Percentiles rank a stretch among this genome's conserved stretches.
Conservation (phyloP, 192 early-diverging fungal species). For the Backusella australiensis region DNA sequence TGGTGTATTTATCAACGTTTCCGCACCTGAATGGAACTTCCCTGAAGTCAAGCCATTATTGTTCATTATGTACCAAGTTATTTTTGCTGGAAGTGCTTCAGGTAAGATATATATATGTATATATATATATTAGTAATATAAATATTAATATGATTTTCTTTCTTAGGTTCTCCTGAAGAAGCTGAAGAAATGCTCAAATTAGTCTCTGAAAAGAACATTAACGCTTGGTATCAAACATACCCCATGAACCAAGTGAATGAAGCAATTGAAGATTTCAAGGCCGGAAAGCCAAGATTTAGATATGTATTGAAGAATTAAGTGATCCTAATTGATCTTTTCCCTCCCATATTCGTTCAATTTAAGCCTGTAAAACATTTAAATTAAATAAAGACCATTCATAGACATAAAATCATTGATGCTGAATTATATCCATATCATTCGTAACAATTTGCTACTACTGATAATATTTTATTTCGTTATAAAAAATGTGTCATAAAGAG, state of each 20-base stretch:
- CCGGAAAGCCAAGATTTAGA: no score
- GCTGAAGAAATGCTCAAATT: slow-evolving; percentile 60
- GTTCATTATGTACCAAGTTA: slow-evolving; percentile 46
- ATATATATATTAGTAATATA: neutral
- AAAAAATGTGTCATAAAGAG: neutral
- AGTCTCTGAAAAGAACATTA: slow-evolving; percentile 54
- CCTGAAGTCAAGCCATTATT: slow-evolving; percentile 31
- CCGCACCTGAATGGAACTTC: neutral
- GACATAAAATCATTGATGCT: no score
- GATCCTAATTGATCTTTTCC: slow-evolving; percentile 15
- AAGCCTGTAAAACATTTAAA: no score
- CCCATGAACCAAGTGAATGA: slow-evolving; percentile 63
- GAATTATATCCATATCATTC: no score
- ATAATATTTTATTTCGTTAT: no score
- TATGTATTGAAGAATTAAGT: no score
- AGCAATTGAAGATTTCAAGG: slow-evolving; percentile 47
- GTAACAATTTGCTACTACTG: no score
- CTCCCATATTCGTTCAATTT: no score
- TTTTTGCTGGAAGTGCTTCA: slow-evolving; percentile 62
- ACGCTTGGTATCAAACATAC: slow-evolving; percentile 48
- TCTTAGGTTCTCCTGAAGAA: slow-evolving; percentile 52
- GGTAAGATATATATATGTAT: slow-evolving; percentile 33
- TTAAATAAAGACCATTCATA: no score
- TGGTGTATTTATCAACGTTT: neutral
- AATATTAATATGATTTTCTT: neutral